Percentiles rank a stretch among this genome's conserved stretches.
These are phyloP conservation scores for Psophocarpus tetragonolobus DNA, from an alignment of 306 rosid genomes.

Conservation along the genomic window DNA sequence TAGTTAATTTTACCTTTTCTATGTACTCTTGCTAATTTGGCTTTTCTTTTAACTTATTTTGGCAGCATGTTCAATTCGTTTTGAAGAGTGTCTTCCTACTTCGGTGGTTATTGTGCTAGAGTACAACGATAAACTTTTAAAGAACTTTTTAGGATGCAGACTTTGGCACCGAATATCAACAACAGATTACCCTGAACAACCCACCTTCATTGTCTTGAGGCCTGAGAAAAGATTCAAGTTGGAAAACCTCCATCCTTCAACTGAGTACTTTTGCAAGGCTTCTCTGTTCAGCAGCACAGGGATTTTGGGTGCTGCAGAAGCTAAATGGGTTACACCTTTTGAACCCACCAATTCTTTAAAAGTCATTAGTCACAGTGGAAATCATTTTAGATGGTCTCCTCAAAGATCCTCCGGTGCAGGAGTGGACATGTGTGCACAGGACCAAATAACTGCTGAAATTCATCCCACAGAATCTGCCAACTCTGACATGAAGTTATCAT, in stretches of 20 bases:
- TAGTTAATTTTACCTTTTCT: background rate
- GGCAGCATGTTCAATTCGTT: slow-evolving; percentile 68
- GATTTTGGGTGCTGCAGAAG: slow-evolving; percentile 74
- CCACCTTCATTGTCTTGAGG: slow-evolving; percentile 76
- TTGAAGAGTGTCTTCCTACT: slow-evolving; percentile 75
- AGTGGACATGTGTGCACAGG: slow-evolving; percentile 29
- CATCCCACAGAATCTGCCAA: slow-evolving; percentile 53
- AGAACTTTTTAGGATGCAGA: slow-evolving; percentile 74
- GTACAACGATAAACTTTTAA: slow-evolving; percentile 58
- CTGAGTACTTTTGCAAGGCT: slow-evolving; percentile 85
- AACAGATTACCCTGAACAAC: slow-evolving; percentile 73
- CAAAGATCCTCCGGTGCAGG: slow-evolving; percentile 29
- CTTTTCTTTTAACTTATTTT: slow-evolving; percentile 24
- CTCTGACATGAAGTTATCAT: slow-evolving; percentile 47
- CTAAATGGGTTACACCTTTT: slow-evolving; percentile 72
- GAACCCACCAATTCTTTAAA: slow-evolving; percentile 11
- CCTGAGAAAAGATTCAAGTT: slow-evolving; percentile 75
- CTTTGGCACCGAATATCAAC: slow-evolving; percentile 69
- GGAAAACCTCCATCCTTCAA: slow-evolving; percentile 67
- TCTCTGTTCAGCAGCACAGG: slow-evolving; percentile 74
- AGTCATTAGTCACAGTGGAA: background rate
- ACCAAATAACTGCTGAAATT: slow-evolving; percentile 42
- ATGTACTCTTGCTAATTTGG: slow-evolving; percentile 14
- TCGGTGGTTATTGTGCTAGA: slow-evolving; percentile 69
- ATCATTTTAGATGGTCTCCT: slow-evolving; percentile 23